Base-by-base conservation (phyloP, 1,139 yeast species). In the Sugiyamaella sp. region DNA sequence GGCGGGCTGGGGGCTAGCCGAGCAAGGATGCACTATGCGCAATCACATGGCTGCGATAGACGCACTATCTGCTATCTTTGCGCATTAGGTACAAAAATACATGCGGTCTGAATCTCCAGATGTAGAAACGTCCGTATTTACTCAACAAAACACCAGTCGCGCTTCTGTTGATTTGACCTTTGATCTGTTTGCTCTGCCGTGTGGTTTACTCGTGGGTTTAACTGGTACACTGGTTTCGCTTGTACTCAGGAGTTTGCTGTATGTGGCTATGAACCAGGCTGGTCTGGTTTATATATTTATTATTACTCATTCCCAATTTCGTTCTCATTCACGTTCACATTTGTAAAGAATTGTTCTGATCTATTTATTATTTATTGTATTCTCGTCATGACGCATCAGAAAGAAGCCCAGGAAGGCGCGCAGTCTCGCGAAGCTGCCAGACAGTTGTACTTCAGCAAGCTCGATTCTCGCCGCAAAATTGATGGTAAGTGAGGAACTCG, bases 351-450 rank as follows among this genome's bases (percentile, higher is more conserved):
- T 24, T 24, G 29, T 6, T 12, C 20, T 16, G 8, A 19, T 39
- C 21, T 39, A 20, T 20, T 39, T 20, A 39, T 39, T 20, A 9
- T 9, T 39, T 12, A n/a, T 27, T 20, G 19, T 10, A 32, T n/a
- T n/a, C n/a, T n/a, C n/a, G 14, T 12, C 8, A 29, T 29, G 35
- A 29, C 35, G 27, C 46, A 43, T 17, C 25, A 12, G 25, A n/a
- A 19, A 2, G 27, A 43, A 10, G 46, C 16, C 22, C 9, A 10
- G 8, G 35, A 20, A 16, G 17, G 16, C 19, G 8, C 32, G 17
- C 12, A n/a, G 14, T 20, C 49, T 24, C 49, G 45, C 10, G 49
- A 44, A 17, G 41, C 32, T 10, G 53, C 53, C 17, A 32, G 53
- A 14, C 46, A 35, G 27, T 37, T 46, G 12, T 51, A 51, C n/a